Conservation (phyloP, 345 rosid species). For the Boechera retrofracta region DNA sequence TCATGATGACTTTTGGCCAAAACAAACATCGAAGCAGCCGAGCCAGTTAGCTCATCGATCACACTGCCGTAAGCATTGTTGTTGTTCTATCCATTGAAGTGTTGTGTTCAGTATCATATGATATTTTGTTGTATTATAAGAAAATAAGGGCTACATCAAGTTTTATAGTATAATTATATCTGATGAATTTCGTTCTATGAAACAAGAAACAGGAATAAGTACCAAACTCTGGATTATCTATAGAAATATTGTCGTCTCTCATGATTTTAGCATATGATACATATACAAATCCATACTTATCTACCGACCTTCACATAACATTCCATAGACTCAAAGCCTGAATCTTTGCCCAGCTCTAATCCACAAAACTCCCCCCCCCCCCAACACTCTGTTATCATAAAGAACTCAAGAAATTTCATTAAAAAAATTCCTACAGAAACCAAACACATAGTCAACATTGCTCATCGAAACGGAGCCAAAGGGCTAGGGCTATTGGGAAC, state of each 20-base stretch:
- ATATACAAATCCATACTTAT: constrained; percentile 31
- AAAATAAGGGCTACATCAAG: too few species aligned
- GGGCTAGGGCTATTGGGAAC: constrained; percentile 69
- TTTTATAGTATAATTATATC: too few species aligned
- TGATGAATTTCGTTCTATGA: background rate
- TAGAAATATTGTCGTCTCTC: background rate
- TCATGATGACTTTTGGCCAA: too few species aligned
- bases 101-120: too few species aligned
- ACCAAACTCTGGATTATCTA: background rate
- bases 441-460: constrained; percentile 26
- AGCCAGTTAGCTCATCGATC: too few species aligned
- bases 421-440: constrained; percentile 16
- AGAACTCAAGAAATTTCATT: constrained; percentile 49
- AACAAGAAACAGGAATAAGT: background rate
- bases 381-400: constrained; percentile 21
- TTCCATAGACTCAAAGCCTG: constrained; percentile 29
- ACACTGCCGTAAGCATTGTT: too few species aligned
- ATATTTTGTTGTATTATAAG: too few species aligned
- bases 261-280: constrained; percentile 22
- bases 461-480: constrained; percentile 75
- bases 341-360: constrained; percentile 22
- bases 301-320: constrained; percentile 9
- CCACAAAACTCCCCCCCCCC: background rate
- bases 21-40: too few species aligned
- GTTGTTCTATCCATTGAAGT: too few species aligned